Evolutionary conservation across 1,284 basidiomycete species (phyloP), one percentile per base, ranked within the genome.

Genomic region (Wolfiporia cocos): DNA sequence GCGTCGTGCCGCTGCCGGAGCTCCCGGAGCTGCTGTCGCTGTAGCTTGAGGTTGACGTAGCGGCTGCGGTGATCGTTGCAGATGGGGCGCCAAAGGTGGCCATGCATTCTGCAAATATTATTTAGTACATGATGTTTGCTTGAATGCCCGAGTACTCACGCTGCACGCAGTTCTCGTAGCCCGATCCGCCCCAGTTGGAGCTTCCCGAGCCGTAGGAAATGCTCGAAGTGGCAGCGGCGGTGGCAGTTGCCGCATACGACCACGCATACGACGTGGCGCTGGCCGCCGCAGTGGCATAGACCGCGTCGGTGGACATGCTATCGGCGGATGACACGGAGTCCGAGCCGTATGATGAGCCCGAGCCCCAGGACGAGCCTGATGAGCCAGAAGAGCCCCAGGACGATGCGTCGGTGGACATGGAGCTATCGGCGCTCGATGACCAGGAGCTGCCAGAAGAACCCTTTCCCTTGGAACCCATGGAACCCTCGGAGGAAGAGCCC

Each of bases 91-190:
- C 78, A 57, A 67, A 82, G 21, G 68, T 65, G 37, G 79, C 78
- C 51, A 82, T 61, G 57, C 82, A 86, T 72, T 85, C 81, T 83
- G 49, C 3, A 41, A 15, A 15, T 15, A 7, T 11, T 9, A 12
- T 24, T 57, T 32, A 56, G 44, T 11, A 24, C 14, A 12, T 4
- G 3, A 7, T 9, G 11, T 5, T 36, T 7, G 9, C 10, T 18
- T 10, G 11, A 31, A 22, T n/a, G n/a, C n/a, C n/a, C n/a, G 22
- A 20, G 17, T 11, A 72, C 80, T 62, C 53, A 85, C 82, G 75
- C 52, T 80, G 73, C 37, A 86, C 82, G 58, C 84, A 87, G 64
- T 70, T 69, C 52, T 81, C 66, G 67, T 85, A 86, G 39, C 67
- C 68, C 22, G 68, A 69, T 49, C 67, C 68, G 38, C 70, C 69